Conservation (phyloP, 78 protist genomes). For the Pigoraptor vietnamica region DNA sequence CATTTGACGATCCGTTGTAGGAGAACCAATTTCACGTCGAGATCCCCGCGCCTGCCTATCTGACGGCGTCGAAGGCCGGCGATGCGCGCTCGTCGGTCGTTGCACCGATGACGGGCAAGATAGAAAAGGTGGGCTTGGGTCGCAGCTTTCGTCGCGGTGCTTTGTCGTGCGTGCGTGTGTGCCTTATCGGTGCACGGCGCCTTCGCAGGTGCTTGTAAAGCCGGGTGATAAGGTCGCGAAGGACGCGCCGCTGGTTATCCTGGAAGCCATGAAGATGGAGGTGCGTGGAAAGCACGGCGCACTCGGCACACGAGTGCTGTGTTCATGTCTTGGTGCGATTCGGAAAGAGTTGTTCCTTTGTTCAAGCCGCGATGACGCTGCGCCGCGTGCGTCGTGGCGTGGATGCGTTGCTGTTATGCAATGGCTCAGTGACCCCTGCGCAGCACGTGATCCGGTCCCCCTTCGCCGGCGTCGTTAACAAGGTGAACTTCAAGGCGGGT, state of each 20-base stretch:
- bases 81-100: not conserved
- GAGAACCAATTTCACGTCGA: not conserved
- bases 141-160: not conserved
- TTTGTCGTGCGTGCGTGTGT: not conserved
- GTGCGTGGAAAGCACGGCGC: not conserved
- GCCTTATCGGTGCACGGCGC: too few relatives aligned
- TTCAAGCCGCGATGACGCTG: not conserved
- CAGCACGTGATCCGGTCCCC: conserved; percentile 76
- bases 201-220: not conserved
- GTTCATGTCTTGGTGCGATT: not conserved
- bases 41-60: not conserved
- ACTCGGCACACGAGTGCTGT: not conserved
- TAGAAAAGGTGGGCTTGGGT: not conserved
- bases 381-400: not conserved
- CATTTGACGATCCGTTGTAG: not conserved
- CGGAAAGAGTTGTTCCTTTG: not conserved
- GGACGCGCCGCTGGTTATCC: conserved; percentile 51
- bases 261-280: conserved; percentile 99
- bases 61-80: not conserved
- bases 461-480: conserved; percentile 66
- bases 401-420: not conserved
- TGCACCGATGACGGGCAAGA: conserved; percentile 17
- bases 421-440: too few relatives aligned
- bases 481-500: conserved; percentile 13
- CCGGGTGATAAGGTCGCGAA: conserved; percentile 68